Evolutionary conservation across 164 flowering plant genomes (phyloP), one percentile per base, ranked within the genome.

Genomic region (Saururus chinensis): DNA sequence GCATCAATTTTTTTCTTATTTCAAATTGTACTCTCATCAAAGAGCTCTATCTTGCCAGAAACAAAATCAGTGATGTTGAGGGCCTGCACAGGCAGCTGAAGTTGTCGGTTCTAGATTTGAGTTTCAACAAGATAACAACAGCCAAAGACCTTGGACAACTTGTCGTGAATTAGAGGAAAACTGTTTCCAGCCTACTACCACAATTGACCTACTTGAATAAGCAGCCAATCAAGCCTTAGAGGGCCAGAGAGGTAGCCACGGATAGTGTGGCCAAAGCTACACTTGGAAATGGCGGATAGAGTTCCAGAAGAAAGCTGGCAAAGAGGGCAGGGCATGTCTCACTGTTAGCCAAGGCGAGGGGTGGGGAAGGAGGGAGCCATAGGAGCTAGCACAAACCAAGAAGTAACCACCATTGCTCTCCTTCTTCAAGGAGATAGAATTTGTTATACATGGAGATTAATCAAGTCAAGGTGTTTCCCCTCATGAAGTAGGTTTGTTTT

Each of bases 41-140:
- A 71, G 99, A 90, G 74, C 85, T 93, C 25, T 90, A 86, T 60
- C 82, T 93, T 1, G 82, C 96, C 19, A 96, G 97, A 30, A 93
- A 93, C 85, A 93, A 88, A 83, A 90, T 90, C 13, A 87, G 99
- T 57, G 82, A 83, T 26, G 81, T 89, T 5, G 99, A 93, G 60
- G 97, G 97, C 19, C 78, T 93, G 16, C 97, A 93, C 60, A 78
- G 99, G 69, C 86, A 90, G 17, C 63, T 84, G 76, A 93, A 90
- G 79, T 75, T 93, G 30, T 79, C 82, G 37, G 88, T 90, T 19
- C 60, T 93, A 51, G 99, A 93, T 76, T 72, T 88, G 60, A 85
- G 96, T 77, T 93, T 93, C 83, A 93, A 93, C 84, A 93, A 87
- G 76, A 88, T 93, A 49, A 80, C 91, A 37, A 93, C 99, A 40